phyloP scores from a whole-genome alignment of 108 stramenopile species.

The Skeletonema potamos region DNA sequence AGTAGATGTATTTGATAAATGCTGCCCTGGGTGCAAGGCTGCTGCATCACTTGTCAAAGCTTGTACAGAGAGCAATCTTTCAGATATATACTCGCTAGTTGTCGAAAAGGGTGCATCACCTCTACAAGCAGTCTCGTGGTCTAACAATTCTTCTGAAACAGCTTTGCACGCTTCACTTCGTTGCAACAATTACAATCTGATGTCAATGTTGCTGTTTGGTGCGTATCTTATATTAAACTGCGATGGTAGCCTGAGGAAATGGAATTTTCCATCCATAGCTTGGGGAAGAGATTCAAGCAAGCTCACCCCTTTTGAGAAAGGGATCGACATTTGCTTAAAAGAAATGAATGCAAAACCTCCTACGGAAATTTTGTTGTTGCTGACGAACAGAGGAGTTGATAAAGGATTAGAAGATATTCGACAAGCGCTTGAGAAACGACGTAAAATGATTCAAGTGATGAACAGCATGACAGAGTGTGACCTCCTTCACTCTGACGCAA shows the following conservation, averaged over 20 bases:
- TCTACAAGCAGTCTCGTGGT: not conserved
- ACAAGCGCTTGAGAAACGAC: not conserved
- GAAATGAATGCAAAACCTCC: not conserved
- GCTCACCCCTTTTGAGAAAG: not conserved
- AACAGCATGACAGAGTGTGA: not conserved
- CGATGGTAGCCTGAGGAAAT: not conserved
- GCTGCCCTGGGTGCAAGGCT: not conserved
- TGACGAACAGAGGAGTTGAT: not conserved
- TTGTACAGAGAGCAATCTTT: not conserved
- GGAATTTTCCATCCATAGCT: not conserved
- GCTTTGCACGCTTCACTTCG: not conserved
- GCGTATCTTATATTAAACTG: not conserved
- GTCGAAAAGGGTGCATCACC: not conserved
- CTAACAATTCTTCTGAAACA: not conserved
- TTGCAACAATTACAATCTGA: not conserved
- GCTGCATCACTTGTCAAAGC: not conserved
- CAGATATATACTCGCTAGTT: not conserved
- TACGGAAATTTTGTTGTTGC: not conserved
- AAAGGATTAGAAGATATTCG: not conserved
- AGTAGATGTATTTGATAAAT: not conserved
- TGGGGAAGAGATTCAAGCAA: not conserved
- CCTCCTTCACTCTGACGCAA: not conserved
- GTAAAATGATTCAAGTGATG: not conserved
- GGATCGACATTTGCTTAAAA: not conserved
- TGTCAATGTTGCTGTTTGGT: not conserved